phyloP scores from a whole-genome alignment of 164 flowering plant genomes.

The Aristolochia fimbriata region DNA sequence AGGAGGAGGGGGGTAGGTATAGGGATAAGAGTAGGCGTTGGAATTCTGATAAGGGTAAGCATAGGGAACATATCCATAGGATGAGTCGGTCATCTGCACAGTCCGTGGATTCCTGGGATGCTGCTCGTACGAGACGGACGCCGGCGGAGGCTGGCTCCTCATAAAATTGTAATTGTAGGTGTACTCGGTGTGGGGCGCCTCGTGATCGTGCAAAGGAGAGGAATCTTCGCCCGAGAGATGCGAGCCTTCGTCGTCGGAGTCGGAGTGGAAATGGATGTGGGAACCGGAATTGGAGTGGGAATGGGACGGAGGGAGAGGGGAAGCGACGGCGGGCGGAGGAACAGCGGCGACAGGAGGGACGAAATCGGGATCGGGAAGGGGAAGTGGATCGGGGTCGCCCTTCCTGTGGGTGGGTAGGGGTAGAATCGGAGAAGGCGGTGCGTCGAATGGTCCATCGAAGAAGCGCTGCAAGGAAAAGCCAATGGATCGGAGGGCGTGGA shows the following conservation, averaged over 20 bases:
- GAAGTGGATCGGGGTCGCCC: slow-evolving; percentile 8
- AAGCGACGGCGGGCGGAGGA: background rate
- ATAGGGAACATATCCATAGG: slow-evolving; percentile 22
- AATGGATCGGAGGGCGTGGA: slow-evolving; percentile 21
- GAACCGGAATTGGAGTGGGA: slow-evolving; percentile 27
- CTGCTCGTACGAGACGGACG: slow-evolving; percentile 52
- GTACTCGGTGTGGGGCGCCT: slow-evolving; percentile 2
- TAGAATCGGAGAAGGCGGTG: slow-evolving; percentile 12
- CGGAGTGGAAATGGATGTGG: slow-evolving; percentile 21
- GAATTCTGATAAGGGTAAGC: slow-evolving; percentile 15
- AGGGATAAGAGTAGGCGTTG: slow-evolving; percentile 10
- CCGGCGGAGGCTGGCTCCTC: slow-evolving; percentile 38
- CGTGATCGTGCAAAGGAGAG: slow-evolving; percentile 20
- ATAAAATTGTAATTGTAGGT: slow-evolving; percentile 42
- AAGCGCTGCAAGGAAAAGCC: slow-evolving; percentile 26
- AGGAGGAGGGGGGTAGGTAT: slow-evolving; percentile 9
- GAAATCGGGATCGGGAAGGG: background rate
- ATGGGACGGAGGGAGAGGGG: slow-evolving; percentile 5
- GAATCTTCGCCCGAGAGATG: slow-evolving; percentile 21
- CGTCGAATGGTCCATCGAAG: slow-evolving; percentile 10
- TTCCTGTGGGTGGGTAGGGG: slow-evolving; percentile 13
- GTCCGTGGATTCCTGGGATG: slow-evolving; percentile 43
- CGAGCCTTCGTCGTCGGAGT: slow-evolving; percentile 25
- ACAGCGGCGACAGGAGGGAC: background rate
- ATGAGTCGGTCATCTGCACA: slow-evolving; percentile 34